Percentiles rank a stretch among this genome's conserved stretches.
Evolutionary conservation across 2,329 filamentous ascomycete species (phyloP).

Genomic region (Tolypocladium tundrense): DNA sequence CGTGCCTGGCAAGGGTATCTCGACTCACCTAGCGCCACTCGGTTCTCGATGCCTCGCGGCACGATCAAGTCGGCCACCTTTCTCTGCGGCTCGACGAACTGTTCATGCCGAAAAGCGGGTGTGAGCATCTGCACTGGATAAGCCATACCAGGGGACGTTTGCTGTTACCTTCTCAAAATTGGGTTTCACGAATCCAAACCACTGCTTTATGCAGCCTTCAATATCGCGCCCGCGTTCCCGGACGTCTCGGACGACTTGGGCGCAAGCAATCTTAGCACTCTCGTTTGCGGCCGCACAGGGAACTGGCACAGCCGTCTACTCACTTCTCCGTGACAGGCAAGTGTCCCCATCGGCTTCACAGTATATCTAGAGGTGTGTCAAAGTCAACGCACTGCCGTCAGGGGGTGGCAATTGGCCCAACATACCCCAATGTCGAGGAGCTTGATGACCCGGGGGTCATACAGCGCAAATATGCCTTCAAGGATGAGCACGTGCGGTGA

Average conservation of each 20-base stretch:
- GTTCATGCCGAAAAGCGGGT: background rate
- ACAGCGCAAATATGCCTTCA: slow-evolving; percentile 91
- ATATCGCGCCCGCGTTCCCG: slow-evolving; percentile 82
- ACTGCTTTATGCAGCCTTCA: slow-evolving; percentile 94
- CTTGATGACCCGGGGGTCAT: slow-evolving; percentile 76
- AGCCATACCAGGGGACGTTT: background rate
- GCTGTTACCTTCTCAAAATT: slow-evolving; percentile 67
- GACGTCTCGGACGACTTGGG: slow-evolving; percentile 71
- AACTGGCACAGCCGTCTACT: slow-evolving; percentile 15
- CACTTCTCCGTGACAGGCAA: slow-evolving; percentile 80
- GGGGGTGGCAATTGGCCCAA: background rate
- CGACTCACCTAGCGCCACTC: slow-evolving; percentile 68
- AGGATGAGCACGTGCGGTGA: slow-evolving; percentile 92
- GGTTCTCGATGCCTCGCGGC: slow-evolving; percentile 87
- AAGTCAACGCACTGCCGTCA: background rate
- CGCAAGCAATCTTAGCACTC: background rate
- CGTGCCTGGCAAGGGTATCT: background rate
- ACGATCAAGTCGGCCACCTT: slow-evolving; percentile 92
- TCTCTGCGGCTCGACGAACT: slow-evolving; percentile 84
- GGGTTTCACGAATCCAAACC: slow-evolving; percentile 93
- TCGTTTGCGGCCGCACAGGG: background rate
- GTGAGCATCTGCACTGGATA: background rate
- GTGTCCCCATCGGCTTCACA: slow-evolving; percentile 94
- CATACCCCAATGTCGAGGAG: slow-evolving; percentile 80
- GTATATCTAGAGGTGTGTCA: slow-evolving; percentile 57